Conservation (phyloP, 2,329 filamentous ascomycete species). For the Fusarium protoensiforme region DNA sequence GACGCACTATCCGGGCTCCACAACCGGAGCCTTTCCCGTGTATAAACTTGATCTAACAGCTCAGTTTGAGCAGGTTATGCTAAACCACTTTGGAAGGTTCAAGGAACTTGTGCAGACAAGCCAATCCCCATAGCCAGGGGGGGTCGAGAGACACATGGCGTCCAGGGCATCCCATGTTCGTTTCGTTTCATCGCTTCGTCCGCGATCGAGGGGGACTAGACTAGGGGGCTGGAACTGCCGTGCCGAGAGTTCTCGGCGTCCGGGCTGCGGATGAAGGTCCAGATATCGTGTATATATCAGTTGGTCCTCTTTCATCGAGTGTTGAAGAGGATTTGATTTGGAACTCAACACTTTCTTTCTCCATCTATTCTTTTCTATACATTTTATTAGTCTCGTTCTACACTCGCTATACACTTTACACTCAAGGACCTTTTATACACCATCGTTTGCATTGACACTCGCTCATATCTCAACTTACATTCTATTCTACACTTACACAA, state of each 20-base stretch:
- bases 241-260: constrained; percentile 32
- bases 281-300: constrained; percentile 4
- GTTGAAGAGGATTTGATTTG: background rate
- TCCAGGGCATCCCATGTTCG: constrained; percentile 12
- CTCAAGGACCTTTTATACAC: constrained; percentile 2
- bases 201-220: constrained; percentile 5
- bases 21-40: background rate
- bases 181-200: constrained; percentile 2
- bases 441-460: constrained; percentile 1
- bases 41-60: background rate
- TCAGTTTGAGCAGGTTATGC: background rate
- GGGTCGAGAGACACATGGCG: constrained; percentile 15
- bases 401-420: constrained; percentile 1
- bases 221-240: constrained; percentile 23
- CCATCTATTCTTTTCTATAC: constrained; percentile 12
- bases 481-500: background rate
- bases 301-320: background rate
- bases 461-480: background rate
- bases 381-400: constrained; percentile 9
- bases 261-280: background rate
- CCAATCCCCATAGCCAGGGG: background rate
- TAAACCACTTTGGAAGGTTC: constrained; percentile 3
- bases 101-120: background rate
- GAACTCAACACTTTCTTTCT: constrained; percentile 10
- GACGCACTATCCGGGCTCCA: constrained; percentile 10